Base-by-base conservation (phyloP, 116 monocot species). In the Cymodocea nodosa region DNA sequence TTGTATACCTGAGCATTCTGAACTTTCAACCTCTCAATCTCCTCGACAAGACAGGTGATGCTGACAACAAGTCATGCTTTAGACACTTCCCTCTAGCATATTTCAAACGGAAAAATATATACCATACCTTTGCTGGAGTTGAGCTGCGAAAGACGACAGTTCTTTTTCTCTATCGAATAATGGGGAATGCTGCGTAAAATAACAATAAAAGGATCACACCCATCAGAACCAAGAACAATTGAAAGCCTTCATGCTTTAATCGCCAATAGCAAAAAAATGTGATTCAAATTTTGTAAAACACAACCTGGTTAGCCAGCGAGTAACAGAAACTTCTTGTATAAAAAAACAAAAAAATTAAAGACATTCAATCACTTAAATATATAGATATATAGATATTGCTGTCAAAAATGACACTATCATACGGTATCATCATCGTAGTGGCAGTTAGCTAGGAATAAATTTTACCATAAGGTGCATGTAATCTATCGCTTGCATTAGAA, bases 1-100 rank as follows among this genome's bases (percentile, higher is more conserved):
- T 63, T 52, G 69, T 15, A 23, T 40, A 75, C 75, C 75, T 68
- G 68, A 48, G 68, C 63, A 56, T 75, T 75, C 24, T 75, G 75
- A 19, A 56, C 15, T 50, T 63, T 75, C 54, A 68, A 23, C 18
- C 23, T 75, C 25, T 68, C 68, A 49, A 75, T 37, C 53, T 75
- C 75, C 36, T 63, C 68, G 13, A 25, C 54, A 54, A 75, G 63
- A 57, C 69, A 53, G 9, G 24, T 24, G 35, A 68, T 68, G 54
- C 75, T 75, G 62, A 49, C 15, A 68, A 53, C 35, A 69, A 3
- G 9, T 62, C 51, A 61, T 25, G 52, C n/a, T 39, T 63, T 20
- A 62, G 53, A 16, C 14, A 20, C 18, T 60, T 4, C 23, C 40
- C 54, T 2, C 35, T 9, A 50, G 51, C 25, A 53, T 7, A 40